A percentile compares a stretch with the other conserved stretches of the same genome.
phyloP scores from a whole-genome alignment of 225 moss, liverwort and hornwort genomes.

The Pseudisothecium myosuroides region DNA sequence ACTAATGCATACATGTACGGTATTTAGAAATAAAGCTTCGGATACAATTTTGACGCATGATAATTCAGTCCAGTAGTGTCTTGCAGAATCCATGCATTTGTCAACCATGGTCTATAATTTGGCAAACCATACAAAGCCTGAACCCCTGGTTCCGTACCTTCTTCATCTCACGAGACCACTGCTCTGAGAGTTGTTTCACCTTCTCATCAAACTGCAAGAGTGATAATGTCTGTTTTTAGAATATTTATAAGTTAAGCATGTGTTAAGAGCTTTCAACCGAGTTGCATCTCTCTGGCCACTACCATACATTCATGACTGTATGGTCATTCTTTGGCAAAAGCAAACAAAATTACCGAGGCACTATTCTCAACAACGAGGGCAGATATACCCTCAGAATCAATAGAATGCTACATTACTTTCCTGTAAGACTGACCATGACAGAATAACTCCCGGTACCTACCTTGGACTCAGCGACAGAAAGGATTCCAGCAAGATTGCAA shows the following conservation, averaged over 20 bases:
- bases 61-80: not conserved
- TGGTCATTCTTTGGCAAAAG: not conserved
- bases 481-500: constrained; percentile 65
- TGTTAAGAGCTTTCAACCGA: not conserved
- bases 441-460: constrained; percentile 13
- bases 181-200: constrained; percentile 56
- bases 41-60: not conserved
- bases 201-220: constrained; percentile 74
- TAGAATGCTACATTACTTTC: not conserved
- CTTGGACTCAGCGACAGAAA: constrained; percentile 71
- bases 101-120: not conserved
- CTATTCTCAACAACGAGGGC: not conserved
- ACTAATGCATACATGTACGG: not conserved
- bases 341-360: not conserved
- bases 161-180: constrained; percentile 66
- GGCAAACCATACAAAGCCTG: not conserved
- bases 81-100: not conserved
- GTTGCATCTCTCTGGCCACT: not conserved
- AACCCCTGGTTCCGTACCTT: constrained; percentile 34
- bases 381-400: not conserved
- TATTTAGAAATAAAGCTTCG: not conserved
- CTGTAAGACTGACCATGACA: not conserved
- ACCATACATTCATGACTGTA: not conserved
- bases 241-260: not conserved
- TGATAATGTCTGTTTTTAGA: not conserved